Conservation (phyloP, 371 early-diverging fungal species). For the Nematocida major region DNA sequence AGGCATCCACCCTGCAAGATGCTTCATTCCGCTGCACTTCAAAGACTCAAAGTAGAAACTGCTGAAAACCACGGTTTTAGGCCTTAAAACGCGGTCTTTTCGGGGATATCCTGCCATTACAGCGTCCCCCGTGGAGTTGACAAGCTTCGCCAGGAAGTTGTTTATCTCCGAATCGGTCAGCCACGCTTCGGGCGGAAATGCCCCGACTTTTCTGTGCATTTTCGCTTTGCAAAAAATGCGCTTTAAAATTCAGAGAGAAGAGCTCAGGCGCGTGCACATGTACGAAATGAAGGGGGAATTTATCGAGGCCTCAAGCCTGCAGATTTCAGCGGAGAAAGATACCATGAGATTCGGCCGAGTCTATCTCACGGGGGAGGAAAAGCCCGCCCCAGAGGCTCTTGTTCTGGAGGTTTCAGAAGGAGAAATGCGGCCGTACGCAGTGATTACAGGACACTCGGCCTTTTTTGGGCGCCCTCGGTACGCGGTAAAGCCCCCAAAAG, state of each 20-base stretch:
- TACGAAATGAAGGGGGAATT: constrained; percentile 46
- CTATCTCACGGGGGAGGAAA: neutral
- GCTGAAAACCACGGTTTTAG: constrained; percentile 2
- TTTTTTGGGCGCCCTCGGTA: no score
- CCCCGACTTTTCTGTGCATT: no score
- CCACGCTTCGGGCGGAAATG: constrained; percentile 1
- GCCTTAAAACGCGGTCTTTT: neutral
- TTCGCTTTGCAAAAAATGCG: no score
- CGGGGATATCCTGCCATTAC: constrained; percentile 13
- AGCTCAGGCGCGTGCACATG: neutral
- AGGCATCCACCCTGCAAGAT: constrained; percentile 12
- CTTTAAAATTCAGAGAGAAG: neutral
- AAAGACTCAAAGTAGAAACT: constrained; percentile 50
- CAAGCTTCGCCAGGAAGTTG: neutral
- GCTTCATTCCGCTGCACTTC: neutral
- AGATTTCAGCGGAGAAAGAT: neutral
- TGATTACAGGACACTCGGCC: neutral
- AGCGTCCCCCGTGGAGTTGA: neutral
- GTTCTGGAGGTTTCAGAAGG: neutral
- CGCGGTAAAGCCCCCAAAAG: neutral
- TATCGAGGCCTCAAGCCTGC: neutral
- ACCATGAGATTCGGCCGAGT: neutral
- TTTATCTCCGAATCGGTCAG: constrained; percentile 21
- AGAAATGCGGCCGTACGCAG: neutral
- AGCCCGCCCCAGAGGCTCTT: neutral